Conservation (phyloP, 176 grass and related monocot species). For the Hordeum marinum region DNA sequence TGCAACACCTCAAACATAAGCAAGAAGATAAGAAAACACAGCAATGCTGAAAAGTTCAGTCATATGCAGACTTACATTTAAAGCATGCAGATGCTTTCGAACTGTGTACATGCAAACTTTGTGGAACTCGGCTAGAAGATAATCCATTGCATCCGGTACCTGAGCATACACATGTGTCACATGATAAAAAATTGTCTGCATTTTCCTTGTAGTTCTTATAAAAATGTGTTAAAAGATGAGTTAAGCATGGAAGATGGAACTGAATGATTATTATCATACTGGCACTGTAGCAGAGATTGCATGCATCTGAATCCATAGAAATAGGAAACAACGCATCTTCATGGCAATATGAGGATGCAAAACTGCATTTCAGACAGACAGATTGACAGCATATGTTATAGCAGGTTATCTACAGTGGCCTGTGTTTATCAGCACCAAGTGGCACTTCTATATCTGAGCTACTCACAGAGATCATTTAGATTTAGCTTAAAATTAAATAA, state of each 20-base stretch:
- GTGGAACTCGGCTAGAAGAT: conserved; percentile 82
- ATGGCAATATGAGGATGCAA: background rate
- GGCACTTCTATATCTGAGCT: background rate
- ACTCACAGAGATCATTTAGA: background rate
- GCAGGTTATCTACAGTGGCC: background rate
- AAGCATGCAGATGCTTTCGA: conserved; percentile 85
- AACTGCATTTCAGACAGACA: background rate
- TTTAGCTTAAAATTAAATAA: background rate
- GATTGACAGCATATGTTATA: background rate
- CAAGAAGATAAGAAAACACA: background rate
- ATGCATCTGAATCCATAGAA: background rate
- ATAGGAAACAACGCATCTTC: background rate
- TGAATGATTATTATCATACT: background rate
- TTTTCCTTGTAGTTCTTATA: background rate
- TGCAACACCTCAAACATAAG: conserved; percentile 7
- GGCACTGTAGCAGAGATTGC: background rate
- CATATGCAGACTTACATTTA: conserved; percentile 60
- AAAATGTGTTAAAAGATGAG: conserved; percentile 10
- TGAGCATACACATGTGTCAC: conserved; percentile 25
- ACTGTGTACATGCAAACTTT: conserved; percentile 92
- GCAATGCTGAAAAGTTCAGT: conserved; percentile 1
- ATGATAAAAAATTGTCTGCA: background rate
- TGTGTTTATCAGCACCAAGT: background rate
- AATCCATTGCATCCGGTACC: conserved; percentile 76
- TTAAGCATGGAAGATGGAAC: background rate